phyloP scores from a whole-genome alignment of 1,139 yeast species.

The Eremothecium sinecaudum region DNA sequence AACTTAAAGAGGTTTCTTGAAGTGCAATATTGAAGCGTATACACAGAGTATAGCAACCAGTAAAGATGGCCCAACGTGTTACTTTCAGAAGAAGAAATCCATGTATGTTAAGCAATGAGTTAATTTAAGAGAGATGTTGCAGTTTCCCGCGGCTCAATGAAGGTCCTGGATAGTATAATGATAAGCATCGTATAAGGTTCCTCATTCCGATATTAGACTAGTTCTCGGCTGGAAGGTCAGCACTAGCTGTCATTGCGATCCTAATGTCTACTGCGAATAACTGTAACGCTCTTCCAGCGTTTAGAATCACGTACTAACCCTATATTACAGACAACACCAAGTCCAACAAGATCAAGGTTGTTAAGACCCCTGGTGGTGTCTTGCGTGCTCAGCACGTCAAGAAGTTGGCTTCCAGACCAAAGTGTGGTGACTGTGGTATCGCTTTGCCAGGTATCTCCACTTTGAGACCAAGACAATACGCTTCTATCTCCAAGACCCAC shows the following conservation, averaged over 20 bases:
- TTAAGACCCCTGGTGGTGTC: constrained; percentile 99
- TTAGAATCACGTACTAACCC: constrained; percentile 1
- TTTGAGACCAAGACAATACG: constrained; percentile 97
- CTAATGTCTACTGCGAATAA: too few relatives aligned
- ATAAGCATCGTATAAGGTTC: too few relatives aligned
- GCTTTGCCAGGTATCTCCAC: constrained; percentile 88
- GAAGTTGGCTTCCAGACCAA: constrained; percentile 91
- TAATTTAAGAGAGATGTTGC: too few relatives aligned
- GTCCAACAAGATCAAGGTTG: constrained; percentile 98
- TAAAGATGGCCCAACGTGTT: constrained; percentile 69
- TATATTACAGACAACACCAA: constrained; percentile 80
- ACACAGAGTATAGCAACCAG: constrained; percentile 19
- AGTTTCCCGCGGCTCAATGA: too few relatives aligned
- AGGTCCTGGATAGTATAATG: too few relatives aligned
- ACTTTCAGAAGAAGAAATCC: constrained; percentile 77
- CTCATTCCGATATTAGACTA: too few relatives aligned
- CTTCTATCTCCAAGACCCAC: constrained; percentile 88
- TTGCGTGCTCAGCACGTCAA: constrained; percentile 95
- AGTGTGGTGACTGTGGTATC: constrained; percentile 97
- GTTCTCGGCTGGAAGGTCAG: too few relatives aligned
- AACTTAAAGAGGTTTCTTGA: not conserved
- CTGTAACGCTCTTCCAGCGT: too few relatives aligned
- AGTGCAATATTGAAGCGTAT: too few relatives aligned
- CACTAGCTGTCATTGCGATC: too few relatives aligned
- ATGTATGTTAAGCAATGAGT: too few relatives aligned